A percentile compares a stretch with the other conserved stretches of the same genome.
Evolutionary conservation across 208 protist genomes (phyloP).

Genomic region (Acanthamoeba lenticulata): DNA sequence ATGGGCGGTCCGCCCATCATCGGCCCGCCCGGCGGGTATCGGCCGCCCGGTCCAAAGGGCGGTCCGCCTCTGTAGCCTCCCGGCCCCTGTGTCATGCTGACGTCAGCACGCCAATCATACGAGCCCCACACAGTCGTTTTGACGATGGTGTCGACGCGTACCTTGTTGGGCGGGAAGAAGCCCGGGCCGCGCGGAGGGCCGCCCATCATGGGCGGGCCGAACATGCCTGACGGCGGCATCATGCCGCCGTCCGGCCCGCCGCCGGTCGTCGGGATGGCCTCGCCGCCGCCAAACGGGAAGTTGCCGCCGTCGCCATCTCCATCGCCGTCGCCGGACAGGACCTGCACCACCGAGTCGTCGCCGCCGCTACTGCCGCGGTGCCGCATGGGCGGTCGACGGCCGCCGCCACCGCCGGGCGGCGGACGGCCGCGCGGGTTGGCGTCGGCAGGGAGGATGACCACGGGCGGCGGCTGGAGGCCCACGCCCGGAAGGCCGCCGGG

Average conservation of each 20-base stretch:
- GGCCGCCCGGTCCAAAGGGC: no score
- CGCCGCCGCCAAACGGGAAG: background rate
- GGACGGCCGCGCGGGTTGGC: no score
- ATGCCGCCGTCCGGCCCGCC: background rate
- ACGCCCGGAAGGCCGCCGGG: background rate
- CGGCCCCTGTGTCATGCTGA: no score
- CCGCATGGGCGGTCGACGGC: background rate
- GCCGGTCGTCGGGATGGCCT: background rate
- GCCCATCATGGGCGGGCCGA: background rate
- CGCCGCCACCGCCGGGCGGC: background rate
- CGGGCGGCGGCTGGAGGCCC: background rate
- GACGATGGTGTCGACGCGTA: background rate
- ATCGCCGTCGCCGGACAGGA: background rate
- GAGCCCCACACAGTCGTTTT: background rate
- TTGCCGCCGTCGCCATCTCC: background rate
- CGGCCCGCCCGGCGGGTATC: no score
- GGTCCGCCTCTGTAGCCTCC: no score
- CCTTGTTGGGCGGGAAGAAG: background rate
- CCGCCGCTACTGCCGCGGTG: background rate
- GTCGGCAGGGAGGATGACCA: background rate
- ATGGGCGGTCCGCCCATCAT: no score
- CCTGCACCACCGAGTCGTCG: constrained; percentile 28
- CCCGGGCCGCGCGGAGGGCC: background rate
- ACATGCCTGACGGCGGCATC: background rate
- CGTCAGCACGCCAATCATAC: no score